A percentile compares a stretch with the other conserved stretches of the same genome.
Evolutionary conservation across 2,329 filamentous ascomycete species (phyloP).

Genomic region (Penicillium glabrum): DNA sequence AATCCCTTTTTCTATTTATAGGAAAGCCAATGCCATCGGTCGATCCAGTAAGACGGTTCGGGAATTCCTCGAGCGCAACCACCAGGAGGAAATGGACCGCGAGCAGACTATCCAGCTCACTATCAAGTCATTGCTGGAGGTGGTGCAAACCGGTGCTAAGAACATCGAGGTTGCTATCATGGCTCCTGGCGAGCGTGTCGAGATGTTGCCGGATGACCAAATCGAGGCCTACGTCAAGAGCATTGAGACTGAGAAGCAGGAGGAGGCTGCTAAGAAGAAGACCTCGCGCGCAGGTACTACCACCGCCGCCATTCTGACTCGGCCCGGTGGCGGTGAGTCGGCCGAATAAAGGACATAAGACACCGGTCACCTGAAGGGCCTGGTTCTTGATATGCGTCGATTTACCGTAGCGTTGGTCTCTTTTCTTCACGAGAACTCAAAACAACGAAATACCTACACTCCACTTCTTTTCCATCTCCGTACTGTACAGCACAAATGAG

Average conservation of each 20-base stretch:
- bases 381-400: slow-evolving; percentile 19
- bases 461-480: background rate
- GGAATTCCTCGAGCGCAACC: slow-evolving; percentile 97
- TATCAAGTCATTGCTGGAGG: slow-evolving; percentile 96
- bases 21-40: slow-evolving; percentile 99
- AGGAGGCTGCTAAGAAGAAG: slow-evolving; percentile 98
- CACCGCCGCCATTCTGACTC: slow-evolving; percentile 70
- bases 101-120: slow-evolving; percentile 95
- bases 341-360: slow-evolving; percentile 17
- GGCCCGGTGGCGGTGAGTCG: slow-evolving; percentile 47
- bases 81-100: slow-evolving; percentile 96
- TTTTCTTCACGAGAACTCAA: slow-evolving; percentile 21
- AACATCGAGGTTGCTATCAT: slow-evolving; percentile 99
- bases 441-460: slow-evolving; percentile 20
- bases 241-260: slow-evolving; percentile 99
- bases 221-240: slow-evolving; percentile 98
- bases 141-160: slow-evolving; percentile 98
- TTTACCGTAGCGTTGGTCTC: slow-evolving; percentile 27
- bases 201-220: slow-evolving; percentile 92
- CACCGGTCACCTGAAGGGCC: slow-evolving; percentile 20
- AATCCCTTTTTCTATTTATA: slow-evolving; percentile 38
- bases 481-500: slow-evolving; percentile 17
- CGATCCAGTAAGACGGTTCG: slow-evolving; percentile 98
- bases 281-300: slow-evolving; percentile 56
- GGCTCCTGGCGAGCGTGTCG: slow-evolving; percentile 85